Evolutionary conservation across 768 basidiomycete genomes (phyloP).

Genomic region (Termitomyces sp.): DNA sequence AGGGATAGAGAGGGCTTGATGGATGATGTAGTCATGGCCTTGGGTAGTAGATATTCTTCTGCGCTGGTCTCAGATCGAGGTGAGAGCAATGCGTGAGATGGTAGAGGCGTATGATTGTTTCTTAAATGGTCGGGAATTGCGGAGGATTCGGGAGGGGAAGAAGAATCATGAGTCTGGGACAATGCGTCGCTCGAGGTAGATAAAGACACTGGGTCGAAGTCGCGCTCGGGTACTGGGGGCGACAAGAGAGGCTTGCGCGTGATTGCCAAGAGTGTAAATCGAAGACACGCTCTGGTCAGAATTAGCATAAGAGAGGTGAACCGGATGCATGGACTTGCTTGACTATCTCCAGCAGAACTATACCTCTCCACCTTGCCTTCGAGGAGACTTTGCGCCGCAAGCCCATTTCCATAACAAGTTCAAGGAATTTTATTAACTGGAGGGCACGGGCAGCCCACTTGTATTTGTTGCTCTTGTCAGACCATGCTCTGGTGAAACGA

Average conservation of each 20-base stretch:
- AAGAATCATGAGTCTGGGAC: constrained; percentile 59
- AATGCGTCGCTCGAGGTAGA: constrained; percentile 49
- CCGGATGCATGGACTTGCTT: constrained; percentile 57
- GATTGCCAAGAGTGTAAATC: constrained; percentile 66
- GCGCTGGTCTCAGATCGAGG: constrained; percentile 51
- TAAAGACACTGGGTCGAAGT: constrained; percentile 73
- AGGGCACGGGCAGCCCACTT: constrained; percentile 76
- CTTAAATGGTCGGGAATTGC: constrained; percentile 76
- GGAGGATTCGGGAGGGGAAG: constrained; percentile 47
- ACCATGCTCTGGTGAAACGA: constrained; percentile 89
- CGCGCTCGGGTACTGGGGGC: constrained; percentile 83
- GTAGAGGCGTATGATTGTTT: constrained; percentile 71
- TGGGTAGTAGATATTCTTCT: constrained; percentile 81
- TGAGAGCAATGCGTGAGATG: constrained; percentile 62
- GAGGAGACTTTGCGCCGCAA: constrained; percentile 67
- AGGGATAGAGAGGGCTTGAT: constrained; percentile 72
- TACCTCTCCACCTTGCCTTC: constrained; percentile 67
- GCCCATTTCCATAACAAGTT: constrained; percentile 89
- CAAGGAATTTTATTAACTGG: constrained; percentile 73
- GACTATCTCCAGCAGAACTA: constrained; percentile 74
- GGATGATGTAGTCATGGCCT: constrained; percentile 68
- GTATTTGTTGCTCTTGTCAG: constrained; percentile 64
- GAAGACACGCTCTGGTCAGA: constrained; percentile 61
- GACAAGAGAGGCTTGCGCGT: constrained; percentile 75
- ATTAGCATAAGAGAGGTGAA: constrained; percentile 12